Percentiles rank a stretch among this genome's conserved stretches.
Conservation (phyloP, 495 filamentous ascomycete genomes). For the Corynascus novoguineensis region DNA sequence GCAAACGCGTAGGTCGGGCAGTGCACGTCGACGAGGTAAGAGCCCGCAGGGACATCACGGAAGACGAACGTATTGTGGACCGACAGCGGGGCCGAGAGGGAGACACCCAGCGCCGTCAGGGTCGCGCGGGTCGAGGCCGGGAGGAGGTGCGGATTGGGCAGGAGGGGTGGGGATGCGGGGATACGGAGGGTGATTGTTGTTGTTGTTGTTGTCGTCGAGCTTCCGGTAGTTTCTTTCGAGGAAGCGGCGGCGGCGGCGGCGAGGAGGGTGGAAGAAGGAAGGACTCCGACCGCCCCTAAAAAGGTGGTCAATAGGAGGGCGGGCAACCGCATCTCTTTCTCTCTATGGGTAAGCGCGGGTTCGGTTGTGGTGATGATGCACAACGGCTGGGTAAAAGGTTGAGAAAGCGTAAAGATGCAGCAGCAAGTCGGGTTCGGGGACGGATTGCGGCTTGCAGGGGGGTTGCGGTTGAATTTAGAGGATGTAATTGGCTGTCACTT, state of each 20-base stretch:
- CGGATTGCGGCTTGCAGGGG: constrained; percentile 14
- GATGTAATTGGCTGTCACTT: no score
- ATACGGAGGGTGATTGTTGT: constrained; percentile 38
- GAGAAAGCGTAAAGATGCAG: neutral
- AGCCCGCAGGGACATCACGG: constrained; percentile 56
- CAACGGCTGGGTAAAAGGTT: neutral
- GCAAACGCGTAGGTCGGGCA: constrained; percentile 66
- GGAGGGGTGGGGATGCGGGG: constrained; percentile 38
- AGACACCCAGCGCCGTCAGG: constrained; percentile 49
- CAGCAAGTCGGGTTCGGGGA: constrained; percentile 1
- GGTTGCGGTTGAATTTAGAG: neutral
- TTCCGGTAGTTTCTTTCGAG: constrained; percentile 5
- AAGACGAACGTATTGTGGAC: constrained; percentile 67
- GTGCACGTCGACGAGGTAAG: constrained; percentile 77
- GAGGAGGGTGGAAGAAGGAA: constrained; percentile 13
- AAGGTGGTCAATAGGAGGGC: no score
- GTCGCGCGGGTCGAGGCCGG: constrained; percentile 69
- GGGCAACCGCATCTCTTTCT: no score
- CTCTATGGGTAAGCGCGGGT: no score
- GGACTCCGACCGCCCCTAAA: constrained; percentile 13
- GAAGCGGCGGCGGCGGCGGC: constrained; percentile 5
- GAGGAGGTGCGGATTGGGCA: constrained; percentile 53
- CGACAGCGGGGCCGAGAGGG: constrained; percentile 55
- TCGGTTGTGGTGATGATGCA: neutral
- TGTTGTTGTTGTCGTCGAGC: constrained; percentile 5